These are phyloP conservation scores for Triticum monococcum DNA, from an alignment of 176 grass and related monocot species.

Conservation along the genomic window DNA sequence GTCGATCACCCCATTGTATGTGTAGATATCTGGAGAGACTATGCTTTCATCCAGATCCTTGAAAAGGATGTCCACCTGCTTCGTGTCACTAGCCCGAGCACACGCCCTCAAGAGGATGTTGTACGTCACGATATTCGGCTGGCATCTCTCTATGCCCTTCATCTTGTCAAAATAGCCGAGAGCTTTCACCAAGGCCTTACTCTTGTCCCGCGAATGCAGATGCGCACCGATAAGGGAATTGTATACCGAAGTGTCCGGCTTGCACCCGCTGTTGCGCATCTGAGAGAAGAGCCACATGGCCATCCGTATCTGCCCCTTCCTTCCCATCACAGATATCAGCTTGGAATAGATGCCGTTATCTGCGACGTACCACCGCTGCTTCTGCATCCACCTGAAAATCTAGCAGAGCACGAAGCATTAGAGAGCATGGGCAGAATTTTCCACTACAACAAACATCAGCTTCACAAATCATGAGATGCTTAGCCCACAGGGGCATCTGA, in stretches of 20 bases:
- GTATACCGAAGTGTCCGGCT: constrained; percentile 81
- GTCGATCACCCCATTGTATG: constrained; percentile 82
- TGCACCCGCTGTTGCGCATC: constrained; percentile 87
- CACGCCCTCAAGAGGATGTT: constrained; percentile 94
- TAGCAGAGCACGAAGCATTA: constrained; percentile 24
- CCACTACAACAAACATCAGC: neutral
- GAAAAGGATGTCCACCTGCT: constrained; percentile 79
- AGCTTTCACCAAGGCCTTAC: constrained; percentile 75
- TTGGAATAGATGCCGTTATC: constrained; percentile 96
- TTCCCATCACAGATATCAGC: constrained; percentile 93
- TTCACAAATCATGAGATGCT: neutral
- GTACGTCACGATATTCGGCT: constrained; percentile 80
- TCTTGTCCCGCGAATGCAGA: constrained; percentile 82
- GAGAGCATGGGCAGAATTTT: neutral
- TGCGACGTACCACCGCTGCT: constrained; percentile 84
- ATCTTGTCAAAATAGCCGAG: constrained; percentile 95
- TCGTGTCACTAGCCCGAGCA: constrained; percentile 71
- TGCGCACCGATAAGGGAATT: constrained; percentile 82
- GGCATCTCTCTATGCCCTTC: constrained; percentile 85
- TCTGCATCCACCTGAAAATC: constrained; percentile 99
- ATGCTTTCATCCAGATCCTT: constrained; percentile 81
- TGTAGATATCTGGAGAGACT: constrained; percentile 72
- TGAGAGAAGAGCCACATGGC: constrained; percentile 98
- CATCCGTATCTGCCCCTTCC: constrained; percentile 91
- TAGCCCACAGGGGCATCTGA: neutral